Evolutionary conservation across 1,284 basidiomycete species (phyloP), one percentile per base, ranked within the genome.

Genomic region (Ceratobasidium sp.): DNA sequence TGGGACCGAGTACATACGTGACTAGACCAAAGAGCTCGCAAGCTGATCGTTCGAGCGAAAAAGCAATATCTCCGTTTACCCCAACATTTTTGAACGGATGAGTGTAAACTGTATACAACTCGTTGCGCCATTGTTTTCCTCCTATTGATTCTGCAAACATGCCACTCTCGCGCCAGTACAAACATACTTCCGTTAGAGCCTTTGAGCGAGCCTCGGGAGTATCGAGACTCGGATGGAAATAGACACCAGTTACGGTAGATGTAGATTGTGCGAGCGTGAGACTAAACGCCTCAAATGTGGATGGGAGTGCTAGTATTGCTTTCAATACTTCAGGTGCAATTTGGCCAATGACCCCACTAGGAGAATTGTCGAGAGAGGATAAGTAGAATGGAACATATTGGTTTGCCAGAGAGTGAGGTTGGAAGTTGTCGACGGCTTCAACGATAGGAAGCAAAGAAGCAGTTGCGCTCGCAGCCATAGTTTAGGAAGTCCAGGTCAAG

Each of bases 41-140:
- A 0, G 94, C 95, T 0, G 94, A 86, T 64, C 97, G 88, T 81
- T 99, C 97, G 84, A 98, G 87, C 78, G 90, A 87, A 80, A 98
- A 98, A 4, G 88, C 92, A 72, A 88, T 90, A 79, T 95, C 95
- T 64, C 77, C 75, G 73, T 59, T 78, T 77, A 28, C 49, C 32
- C 75, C 78, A 9, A 66, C 72, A 1, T 78, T 77, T 63, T 73
- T 77, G 78, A 94, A 90, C 1, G 92, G 90, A 69, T 91, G 86
- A 7, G 83, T 86, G 81, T 95, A 96, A 62, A 97, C 85, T 30
- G 92, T 86, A 80, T 96, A 98, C 79, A 88, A 81, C 83, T 98
- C 95, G 70, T 87, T 83, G 62, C 95, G 85, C 95, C 96, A 98
- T 73, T 95, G 88, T 59, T 81, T 84, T 2, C 88, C 88, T 8